phyloP scores from a whole-genome alignment of 1,284 basidiomycete species.

The Afroboletus lepidellus region DNA sequence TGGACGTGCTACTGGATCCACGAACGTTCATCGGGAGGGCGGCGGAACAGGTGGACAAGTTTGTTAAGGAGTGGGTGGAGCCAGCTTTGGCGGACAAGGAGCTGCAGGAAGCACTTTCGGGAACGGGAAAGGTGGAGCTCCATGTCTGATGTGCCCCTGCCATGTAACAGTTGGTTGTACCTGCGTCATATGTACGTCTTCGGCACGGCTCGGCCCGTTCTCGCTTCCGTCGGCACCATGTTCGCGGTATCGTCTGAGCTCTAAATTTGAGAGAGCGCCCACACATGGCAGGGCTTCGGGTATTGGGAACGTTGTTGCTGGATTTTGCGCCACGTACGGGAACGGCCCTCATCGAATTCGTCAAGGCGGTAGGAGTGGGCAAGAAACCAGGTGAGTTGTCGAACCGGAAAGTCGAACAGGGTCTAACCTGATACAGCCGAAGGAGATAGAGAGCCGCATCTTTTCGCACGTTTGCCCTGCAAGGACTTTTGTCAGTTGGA shows the following conservation, averaged over 20 bases:
- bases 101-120: slow-evolving; percentile 58
- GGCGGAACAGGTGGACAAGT: slow-evolving; percentile 90
- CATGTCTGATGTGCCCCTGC: slow-evolving; percentile 38
- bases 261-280: slow-evolving; percentile 26
- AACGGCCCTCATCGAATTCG: not conserved
- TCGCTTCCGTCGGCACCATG: slow-evolving; percentile 15
- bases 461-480: slow-evolving; percentile 32
- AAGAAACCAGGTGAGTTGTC: slow-evolving; percentile 12
- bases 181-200: slow-evolving; percentile 1
- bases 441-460: slow-evolving; percentile 21
- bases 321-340: not conserved
- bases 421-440: slow-evolving; percentile 9
- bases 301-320: not conserved
- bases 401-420: not conserved
- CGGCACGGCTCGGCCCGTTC: slow-evolving; percentile 19
- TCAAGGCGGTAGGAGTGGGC: slow-evolving; percentile 1
- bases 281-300: not conserved
- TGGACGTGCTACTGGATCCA: slow-evolving; percentile 77
- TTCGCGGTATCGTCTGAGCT: slow-evolving; percentile 18
- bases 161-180: not conserved
- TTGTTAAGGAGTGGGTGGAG: slow-evolving; percentile 84
- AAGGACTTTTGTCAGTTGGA: slow-evolving; percentile 23
- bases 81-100: slow-evolving; percentile 78
- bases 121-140: slow-evolving; percentile 49
- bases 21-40: slow-evolving; percentile 87